Percentiles rank a stretch among this genome's conserved stretches.
Evolutionary conservation across 805 yeast genomes (phyloP).

Genomic region (Kregervanrija pseudodelftensis): DNA sequence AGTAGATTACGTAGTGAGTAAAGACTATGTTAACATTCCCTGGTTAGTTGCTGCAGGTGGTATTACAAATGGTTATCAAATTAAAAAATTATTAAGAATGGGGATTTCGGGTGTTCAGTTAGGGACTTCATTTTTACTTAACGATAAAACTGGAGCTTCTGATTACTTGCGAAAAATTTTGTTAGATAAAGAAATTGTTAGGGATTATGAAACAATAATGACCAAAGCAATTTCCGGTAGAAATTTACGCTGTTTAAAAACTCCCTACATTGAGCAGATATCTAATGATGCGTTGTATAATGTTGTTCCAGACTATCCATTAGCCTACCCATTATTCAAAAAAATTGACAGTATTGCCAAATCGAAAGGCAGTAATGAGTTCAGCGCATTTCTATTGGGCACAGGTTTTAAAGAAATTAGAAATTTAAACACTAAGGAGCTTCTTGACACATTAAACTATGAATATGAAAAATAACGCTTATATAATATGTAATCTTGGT

Average conservation of each 20-base stretch:
- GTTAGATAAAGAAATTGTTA: not conserved
- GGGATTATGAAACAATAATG: not conserved
- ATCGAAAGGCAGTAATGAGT: no score
- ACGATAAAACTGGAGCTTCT: not conserved
- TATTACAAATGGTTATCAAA: not conserved
- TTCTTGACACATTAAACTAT: no score
- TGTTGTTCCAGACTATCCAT: not conserved
- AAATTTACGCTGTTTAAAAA: not conserved
- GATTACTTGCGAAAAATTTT: not conserved
- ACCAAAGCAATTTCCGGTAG: conserved; percentile 1
- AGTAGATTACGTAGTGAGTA: not conserved
- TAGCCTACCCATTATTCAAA: not conserved
- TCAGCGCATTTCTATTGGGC: no score
- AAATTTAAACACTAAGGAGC: no score
- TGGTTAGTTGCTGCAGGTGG: not conserved
- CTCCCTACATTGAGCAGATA: not conserved
- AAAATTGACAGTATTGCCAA: not conserved
- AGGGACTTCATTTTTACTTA: not conserved
- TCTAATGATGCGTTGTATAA: not conserved
- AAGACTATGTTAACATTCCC: not conserved
- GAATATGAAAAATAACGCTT: no score
- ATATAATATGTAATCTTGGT: no score
- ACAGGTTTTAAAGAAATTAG: no score
- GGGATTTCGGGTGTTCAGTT: conserved; percentile 1
- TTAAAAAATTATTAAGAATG: not conserved